Evolutionary conservation across 805 yeast genomes (phyloP), one percentile per base, ranked within the genome.

Genomic region (Wickerhamomyces ciferrii): DNA sequence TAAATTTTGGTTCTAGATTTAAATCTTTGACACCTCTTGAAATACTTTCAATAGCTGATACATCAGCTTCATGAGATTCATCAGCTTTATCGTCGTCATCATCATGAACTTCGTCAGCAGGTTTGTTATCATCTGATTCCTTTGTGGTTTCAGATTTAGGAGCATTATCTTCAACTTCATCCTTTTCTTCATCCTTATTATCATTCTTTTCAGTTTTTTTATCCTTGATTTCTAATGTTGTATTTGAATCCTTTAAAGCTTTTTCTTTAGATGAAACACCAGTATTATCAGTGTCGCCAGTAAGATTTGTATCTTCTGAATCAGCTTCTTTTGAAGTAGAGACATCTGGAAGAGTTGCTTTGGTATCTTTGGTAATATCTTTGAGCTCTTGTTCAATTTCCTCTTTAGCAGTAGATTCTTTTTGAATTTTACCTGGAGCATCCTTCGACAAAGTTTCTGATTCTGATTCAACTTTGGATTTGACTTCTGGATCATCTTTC

Each of bases 31-130:
- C 25, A 20, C 23, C 17, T 15, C 8, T 37, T 4, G 25, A 9
- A 7, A 37, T 18, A 4, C 25, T 57, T 83, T 69, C 13, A 79
- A 46, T 78, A 76, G 1, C 39, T 5, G 19, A 37, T 37, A 20
- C 9, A 10, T 27, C 39, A 6, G 18, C 34, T 21, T 40, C 43
- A 15, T n/a, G n/a, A n/a, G 19, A 37, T 37, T 7, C 9, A 10
- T 27, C 39, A 6, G 18, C 34, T 21, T 40, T 41, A 15, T 24
- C n/a, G 10, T 24, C 43, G 13, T 32, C 36, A 32, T 32, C 36
- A 29, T 29, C 34, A 11, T 57, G 61, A 15, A 43, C 46, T 47
- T 48, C 61, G 10, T 61, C 49, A 10, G 52, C n/a, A n/a, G n/a
- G n/a, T n/a, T n/a, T n/a, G n/a, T n/a, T n/a, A n/a, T n/a, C n/a